These are phyloP conservation scores for Plasmodium inui DNA, from an alignment of 169 alveolate genomes.

Conservation along the genomic window DNA sequence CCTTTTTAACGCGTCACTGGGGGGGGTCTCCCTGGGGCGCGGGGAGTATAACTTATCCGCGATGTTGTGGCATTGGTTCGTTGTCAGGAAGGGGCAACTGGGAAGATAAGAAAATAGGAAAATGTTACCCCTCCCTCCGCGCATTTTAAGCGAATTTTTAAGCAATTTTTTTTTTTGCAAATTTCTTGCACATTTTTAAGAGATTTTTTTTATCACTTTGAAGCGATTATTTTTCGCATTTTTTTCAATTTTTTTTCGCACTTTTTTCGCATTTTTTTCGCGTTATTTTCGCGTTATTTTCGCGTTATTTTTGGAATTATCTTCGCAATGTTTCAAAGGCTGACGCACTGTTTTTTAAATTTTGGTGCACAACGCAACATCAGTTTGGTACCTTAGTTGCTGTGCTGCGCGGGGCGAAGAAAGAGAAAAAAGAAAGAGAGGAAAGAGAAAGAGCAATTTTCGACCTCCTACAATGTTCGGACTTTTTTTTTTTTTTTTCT, in stretches of 20 bases:
- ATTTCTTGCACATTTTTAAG: background rate
- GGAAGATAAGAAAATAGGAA: background rate
- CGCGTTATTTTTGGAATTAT: no score
- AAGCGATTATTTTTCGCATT: background rate
- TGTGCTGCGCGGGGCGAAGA: background rate
- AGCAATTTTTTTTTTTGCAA: background rate
- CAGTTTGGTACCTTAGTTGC: background rate
- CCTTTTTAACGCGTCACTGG: background rate
- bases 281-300: background rate
- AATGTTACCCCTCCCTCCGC: background rate
- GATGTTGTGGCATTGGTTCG: background rate
- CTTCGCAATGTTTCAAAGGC: background rate
- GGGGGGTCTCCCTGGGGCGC: background rate
- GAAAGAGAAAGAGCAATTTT: background rate
- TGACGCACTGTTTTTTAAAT: background rate
- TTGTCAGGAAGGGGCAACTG: background rate
- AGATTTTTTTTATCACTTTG: background rate
- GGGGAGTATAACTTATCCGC: background rate
- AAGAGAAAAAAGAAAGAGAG: background rate
- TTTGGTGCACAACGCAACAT: background rate
- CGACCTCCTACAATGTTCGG: background rate
- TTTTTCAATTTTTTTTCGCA: background rate
- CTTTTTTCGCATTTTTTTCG: no score
- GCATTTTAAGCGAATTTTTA: background rate
- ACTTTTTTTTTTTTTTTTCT: conserved; percentile 1